phyloP scores from a whole-genome alignment of 169 alveolate genomes.

The Eimeria sp. region DNA sequence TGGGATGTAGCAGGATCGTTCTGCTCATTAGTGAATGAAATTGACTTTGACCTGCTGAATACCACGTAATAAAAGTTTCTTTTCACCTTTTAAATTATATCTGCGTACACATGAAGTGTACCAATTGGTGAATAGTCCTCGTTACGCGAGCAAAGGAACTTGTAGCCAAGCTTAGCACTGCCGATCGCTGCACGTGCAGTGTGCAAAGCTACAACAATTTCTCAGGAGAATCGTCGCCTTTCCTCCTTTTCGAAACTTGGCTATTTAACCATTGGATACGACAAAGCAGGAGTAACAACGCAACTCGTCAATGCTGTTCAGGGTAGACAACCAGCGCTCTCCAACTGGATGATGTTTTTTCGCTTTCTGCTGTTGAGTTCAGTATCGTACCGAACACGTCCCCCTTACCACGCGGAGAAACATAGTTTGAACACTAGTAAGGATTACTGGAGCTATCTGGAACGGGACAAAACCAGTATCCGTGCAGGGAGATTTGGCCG shows the following conservation, averaged over 20 bases:
- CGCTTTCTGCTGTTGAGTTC: constrained; percentile 9
- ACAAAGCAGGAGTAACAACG: not conserved
- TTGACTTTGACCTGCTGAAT: not conserved
- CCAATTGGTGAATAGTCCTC: not conserved
- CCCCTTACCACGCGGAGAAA: not conserved
- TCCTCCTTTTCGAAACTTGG: not conserved
- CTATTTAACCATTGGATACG: not conserved
- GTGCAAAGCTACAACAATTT: not conserved
- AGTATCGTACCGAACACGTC: not conserved
- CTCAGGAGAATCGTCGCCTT: not conserved
- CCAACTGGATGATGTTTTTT: constrained; percentile 12
- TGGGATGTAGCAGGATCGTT: not conserved
- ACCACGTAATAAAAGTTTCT: not conserved
- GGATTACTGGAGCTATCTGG: not conserved
- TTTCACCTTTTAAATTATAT: not conserved
- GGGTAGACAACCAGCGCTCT: not conserved
- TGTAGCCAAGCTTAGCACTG: not conserved
- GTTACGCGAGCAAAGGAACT: not conserved
- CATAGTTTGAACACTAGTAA: not conserved
- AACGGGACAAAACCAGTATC: not conserved
- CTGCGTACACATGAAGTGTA: not conserved
- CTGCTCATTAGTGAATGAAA: not conserved
- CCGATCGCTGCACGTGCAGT: not conserved
- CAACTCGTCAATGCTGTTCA: not conserved
- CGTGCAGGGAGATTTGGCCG: not conserved